Evolutionary conservation across 2,329 filamentous ascomycete species (phyloP), one percentile per base, ranked within the genome.

Genomic region (Colletotrichum magnum): DNA sequence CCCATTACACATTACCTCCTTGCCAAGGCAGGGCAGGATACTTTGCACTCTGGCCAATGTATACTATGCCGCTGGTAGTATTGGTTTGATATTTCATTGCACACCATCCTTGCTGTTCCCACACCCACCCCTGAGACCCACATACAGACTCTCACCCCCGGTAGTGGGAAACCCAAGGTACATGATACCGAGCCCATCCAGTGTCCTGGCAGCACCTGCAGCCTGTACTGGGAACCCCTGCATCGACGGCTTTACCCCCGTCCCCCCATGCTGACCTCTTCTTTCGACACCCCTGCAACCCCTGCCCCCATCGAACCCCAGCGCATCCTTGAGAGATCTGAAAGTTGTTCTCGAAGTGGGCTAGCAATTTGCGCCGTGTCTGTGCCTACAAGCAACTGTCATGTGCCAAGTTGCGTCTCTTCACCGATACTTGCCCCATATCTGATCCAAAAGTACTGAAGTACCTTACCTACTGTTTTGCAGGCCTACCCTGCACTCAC

Each of bases 331-430:
- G 66, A 52, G 32, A 68, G 66, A 69, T 69, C 67, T 67, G 57
- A 61, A 69, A 57, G 67, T 57, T 60, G 63, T 69, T 69, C 64
- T 67, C 51, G 48, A 69, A 69, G 67, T 69, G 67, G 63, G 58
- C 41, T 69, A 66, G 67, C 52, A 69, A 69, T 69, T 68, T 69
- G 58, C 67, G 67, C 67, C 63, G 61, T 69, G 67, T 62, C 67
- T 67, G 64, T 60, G 56, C 63, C 67, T 67, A 69, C 57, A 63
- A 66, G 51, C 56, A 58, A 66, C 63, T 69, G 67, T 69, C 67
- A 69, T 69, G 52, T 69, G 62, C 67, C 67, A 69, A 62, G 67
- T 69, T 69, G 64, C 57, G 52, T 69, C 67, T 69, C 63, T 69
- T 66, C 67, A 69, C 67, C 67, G 67, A 69, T 69, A 69, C 67